Percentiles rank a stretch among this genome's conserved stretches.
Evolutionary conservation across 176 grass and related monocot genomes (phyloP).

Genomic region (Aegilops longissima): DNA sequence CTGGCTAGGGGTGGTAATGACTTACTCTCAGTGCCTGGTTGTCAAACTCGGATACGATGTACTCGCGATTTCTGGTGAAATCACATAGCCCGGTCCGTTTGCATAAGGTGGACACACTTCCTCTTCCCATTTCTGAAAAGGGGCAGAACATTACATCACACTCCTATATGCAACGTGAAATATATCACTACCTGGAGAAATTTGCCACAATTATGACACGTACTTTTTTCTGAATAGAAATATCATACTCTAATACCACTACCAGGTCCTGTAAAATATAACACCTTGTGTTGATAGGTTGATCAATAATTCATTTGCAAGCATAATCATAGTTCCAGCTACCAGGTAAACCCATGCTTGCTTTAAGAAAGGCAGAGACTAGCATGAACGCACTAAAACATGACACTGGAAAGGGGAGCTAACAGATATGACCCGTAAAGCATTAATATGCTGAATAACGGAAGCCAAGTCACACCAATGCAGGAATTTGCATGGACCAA

Average conservation of each 20-base stretch:
- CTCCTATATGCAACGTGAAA: not conserved
- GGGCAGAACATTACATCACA: constrained; percentile 15
- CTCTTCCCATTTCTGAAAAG: constrained; percentile 67
- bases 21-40: no score
- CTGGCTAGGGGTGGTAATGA: no score
- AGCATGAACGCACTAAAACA: not conserved
- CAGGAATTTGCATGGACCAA: not conserved
- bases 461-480: constrained; percentile 5
- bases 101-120: constrained; percentile 68
- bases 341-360: not conserved
- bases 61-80: constrained; percentile 54
- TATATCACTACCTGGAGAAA: no score
- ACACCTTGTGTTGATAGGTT: not conserved
- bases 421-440: not conserved
- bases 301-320: not conserved
- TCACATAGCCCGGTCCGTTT: constrained; percentile 67
- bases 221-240: no score
- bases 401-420: not conserved
- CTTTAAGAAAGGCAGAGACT: not conserved
- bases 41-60: no score
- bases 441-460: not conserved
- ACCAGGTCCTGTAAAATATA: not conserved
- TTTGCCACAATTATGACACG: no score
- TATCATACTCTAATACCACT: not conserved
- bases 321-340: not conserved